phyloP scores from a whole-genome alignment of 1,284 basidiomycete genomes.

The Boletus sp. region DNA sequence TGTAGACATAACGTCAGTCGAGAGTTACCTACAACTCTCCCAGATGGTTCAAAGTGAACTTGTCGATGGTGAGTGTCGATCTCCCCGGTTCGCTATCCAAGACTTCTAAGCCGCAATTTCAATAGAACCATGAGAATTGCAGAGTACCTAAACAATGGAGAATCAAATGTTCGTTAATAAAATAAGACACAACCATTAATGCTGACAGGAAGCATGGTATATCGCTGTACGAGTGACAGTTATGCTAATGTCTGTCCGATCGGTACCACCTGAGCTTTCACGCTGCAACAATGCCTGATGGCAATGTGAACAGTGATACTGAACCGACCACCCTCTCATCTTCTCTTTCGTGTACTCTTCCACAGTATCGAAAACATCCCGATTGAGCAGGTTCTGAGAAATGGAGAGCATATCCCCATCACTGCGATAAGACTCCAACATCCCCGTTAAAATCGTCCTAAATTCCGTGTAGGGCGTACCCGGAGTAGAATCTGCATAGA shows the following conservation, averaged over 20 bases:
- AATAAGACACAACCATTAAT: constrained; percentile 26
- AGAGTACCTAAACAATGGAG: background rate
- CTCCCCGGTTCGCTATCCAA: background rate
- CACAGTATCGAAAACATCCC: constrained; percentile 79
- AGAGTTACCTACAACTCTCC: constrained; percentile 56
- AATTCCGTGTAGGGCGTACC: constrained; percentile 89
- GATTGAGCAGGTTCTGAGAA: constrained; percentile 79
- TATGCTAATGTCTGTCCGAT: constrained; percentile 35
- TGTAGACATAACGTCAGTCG: constrained; percentile 56
- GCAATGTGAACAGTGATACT: constrained; percentile 47
- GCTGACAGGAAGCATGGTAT: constrained; percentile 56
- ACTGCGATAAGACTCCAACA: constrained; percentile 91
- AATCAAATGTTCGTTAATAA: background rate
- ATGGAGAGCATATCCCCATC: constrained; percentile 92
- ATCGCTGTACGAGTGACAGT: constrained; percentile 60
- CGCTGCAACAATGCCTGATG: constrained; percentile 39
- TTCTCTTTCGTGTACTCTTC: constrained; percentile 53
- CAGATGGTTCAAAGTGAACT: constrained; percentile 55
- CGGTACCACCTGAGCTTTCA: constrained; percentile 10
- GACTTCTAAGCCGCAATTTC: background rate
- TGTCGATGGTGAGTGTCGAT: constrained; percentile 33
- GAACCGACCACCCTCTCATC: constrained; percentile 52
- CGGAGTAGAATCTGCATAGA: constrained; percentile 43
- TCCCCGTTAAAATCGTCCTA: constrained; percentile 84
- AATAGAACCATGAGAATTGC: constrained; percentile 22